These are phyloP conservation scores for Magnaporthiopsis rhizophila DNA, from an alignment of 2,329 filamentous ascomycete genomes.

Conservation along the genomic window DNA sequence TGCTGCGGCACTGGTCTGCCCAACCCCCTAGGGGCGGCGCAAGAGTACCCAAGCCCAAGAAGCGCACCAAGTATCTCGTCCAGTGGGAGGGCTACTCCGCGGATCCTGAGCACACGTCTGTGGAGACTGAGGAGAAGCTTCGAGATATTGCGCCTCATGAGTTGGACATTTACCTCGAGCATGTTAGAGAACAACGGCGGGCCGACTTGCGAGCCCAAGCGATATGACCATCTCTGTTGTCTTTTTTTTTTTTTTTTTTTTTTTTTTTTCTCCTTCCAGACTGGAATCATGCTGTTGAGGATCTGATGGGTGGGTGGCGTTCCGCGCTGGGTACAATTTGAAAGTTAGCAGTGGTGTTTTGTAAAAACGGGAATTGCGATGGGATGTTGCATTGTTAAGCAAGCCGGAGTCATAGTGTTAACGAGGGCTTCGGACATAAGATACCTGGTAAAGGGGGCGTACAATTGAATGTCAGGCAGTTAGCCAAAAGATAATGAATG, in stretches of 20 bases:
- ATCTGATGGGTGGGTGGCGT: neutral
- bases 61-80: conserved; percentile 2
- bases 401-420: too few species aligned
- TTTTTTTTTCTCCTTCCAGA: neutral
- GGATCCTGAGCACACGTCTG: neutral
- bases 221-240: neutral
- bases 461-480: too few species aligned
- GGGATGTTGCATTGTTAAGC: too few species aligned
- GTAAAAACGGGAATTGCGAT: too few species aligned
- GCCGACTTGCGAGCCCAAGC: neutral
- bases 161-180: conserved; percentile 1
- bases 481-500: too few species aligned
- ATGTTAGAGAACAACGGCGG: neutral
- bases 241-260: neutral
- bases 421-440: too few species aligned
- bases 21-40: neutral
- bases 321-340: neutral
- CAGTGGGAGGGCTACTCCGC: conserved; percentile 7
- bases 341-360: too few species aligned
- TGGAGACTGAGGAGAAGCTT: conserved; percentile 1
- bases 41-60: neutral
- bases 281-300: neutral
- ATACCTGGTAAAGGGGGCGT: too few species aligned
- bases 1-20: conserved; percentile 4
- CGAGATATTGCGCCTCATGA: neutral